Conservation (phyloP, 2,329 filamentous ascomycete species). For the Aspergillus eucalypticola region DNA sequence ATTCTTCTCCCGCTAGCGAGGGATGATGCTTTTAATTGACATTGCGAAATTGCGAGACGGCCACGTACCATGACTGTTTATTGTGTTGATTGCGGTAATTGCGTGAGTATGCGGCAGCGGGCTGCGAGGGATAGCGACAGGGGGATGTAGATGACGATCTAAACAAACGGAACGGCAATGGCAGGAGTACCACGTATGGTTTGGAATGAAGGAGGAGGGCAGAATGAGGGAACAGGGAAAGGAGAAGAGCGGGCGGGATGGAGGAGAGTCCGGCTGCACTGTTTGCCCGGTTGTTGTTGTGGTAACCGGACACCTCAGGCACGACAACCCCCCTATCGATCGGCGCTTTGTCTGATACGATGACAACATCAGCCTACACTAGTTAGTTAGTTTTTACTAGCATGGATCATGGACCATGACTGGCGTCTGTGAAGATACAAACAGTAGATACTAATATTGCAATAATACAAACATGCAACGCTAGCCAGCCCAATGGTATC, state of each 20-base stretch:
- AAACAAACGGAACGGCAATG: neutral
- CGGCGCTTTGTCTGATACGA: no score
- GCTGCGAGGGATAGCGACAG: constrained; percentile 6
- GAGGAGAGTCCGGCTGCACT: neutral
- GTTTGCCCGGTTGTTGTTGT: constrained; percentile 21
- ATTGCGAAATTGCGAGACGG: neutral
- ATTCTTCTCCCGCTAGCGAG: neutral
- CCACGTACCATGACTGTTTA: constrained; percentile 17
- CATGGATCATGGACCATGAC: no score
- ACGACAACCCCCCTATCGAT: neutral
- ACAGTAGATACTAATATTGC: no score
- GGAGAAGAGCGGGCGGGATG: constrained; percentile 8
- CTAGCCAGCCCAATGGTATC: neutral
- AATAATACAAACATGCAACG: neutral
- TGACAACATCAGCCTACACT: no score
- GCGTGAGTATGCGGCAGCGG: constrained; percentile 11
- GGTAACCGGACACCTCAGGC: constrained; percentile 20
- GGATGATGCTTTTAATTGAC: neutral
- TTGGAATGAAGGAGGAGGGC: constrained; percentile 10
- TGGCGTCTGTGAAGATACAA: no score
- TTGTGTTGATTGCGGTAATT: neutral
- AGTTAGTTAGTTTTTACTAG: no score
- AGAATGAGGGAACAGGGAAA: constrained; percentile 9
- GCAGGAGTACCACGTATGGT: neutral
- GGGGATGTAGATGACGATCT: neutral